Evolutionary conservation across 75 land plant genomes (phyloP), one percentile per base, ranked within the genome.

Genomic region (Pinus taeda): DNA sequence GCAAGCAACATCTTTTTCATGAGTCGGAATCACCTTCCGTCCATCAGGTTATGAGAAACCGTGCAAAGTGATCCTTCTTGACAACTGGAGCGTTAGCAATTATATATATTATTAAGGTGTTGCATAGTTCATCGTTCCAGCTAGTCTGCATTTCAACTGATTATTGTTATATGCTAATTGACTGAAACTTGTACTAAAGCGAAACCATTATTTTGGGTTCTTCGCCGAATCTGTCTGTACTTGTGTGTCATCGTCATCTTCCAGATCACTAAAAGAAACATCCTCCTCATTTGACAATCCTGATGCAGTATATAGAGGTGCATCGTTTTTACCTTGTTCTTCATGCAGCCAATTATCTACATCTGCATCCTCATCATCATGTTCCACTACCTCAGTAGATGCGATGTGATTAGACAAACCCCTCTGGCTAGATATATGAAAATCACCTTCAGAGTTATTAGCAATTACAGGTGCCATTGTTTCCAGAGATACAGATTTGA

Each of bases 221-320:
- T 9, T 37, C 6, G 69, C 17, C 36, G 42, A 36, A 36, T 36
- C 22, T 42, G 71, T 69, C 42, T 20, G 42, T 1, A 20, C 53
- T 39, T 3, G 11, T 39, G 49, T 45, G 75, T 88, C 90, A 57
- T 91, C 92, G 1, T 93, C 98, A 73, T 95, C 98, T 77, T 95
- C 98, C 33, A 97, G 87, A 81, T 97, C 99, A 80, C 99, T 97
- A 82, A 97, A 97, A 4, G 99, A 94, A 11, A 97, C 90, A 78
- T 96, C 99, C 42, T 97, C 99, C 42, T 91, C 95, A 74, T 85
- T 85, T 26, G 60, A 93, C 20, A 86, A 15, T 33, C 76, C 77
- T 61, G 85, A 78, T 6, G 60, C 45, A 24, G 71, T 62, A 4
- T 57, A 15, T 66, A 26, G 59, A 15, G 60, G 75, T 6, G 74